Percentiles rank a stretch among this genome's conserved stretches.
Conservation (phyloP, 371 early-diverging fungal species). For the Mortierella sp. region DNA sequence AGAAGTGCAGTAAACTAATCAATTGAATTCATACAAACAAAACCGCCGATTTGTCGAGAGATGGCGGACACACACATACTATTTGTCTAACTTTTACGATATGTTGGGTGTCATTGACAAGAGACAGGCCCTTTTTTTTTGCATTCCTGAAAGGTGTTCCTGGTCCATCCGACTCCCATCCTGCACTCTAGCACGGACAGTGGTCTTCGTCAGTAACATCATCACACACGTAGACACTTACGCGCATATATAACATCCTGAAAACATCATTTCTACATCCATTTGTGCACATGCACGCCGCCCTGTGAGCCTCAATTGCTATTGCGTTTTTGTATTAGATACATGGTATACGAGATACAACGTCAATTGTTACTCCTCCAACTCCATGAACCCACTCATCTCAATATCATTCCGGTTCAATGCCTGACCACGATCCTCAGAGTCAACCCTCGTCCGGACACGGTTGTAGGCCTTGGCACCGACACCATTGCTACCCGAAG, state of each 20-base stretch:
- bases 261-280: not conserved
- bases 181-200: not conserved
- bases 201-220: not conserved
- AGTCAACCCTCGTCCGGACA: constrained; percentile 25
- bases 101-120: too few species aligned
- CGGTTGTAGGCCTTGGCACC: constrained; percentile 35
- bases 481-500: constrained; percentile 2
- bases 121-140: not conserved
- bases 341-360: not conserved
- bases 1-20: not conserved
- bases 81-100: too few species aligned
- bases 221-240: not conserved
- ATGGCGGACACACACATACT: not conserved
- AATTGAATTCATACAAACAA: not conserved
- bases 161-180: not conserved
- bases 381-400: constrained; percentile 53
- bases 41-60: not conserved
- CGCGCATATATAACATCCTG: not conserved
- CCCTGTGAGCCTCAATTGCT: not conserved
- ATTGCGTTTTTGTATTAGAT: not conserved
- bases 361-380: constrained; percentile 13
- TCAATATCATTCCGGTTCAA: constrained; percentile 42
- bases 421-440: constrained; percentile 35
- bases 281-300: not conserved
- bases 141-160: not conserved